Evolutionary conservation across 257 asterid species (phyloP).

Genomic region (Solanum chmielewskii): DNA sequence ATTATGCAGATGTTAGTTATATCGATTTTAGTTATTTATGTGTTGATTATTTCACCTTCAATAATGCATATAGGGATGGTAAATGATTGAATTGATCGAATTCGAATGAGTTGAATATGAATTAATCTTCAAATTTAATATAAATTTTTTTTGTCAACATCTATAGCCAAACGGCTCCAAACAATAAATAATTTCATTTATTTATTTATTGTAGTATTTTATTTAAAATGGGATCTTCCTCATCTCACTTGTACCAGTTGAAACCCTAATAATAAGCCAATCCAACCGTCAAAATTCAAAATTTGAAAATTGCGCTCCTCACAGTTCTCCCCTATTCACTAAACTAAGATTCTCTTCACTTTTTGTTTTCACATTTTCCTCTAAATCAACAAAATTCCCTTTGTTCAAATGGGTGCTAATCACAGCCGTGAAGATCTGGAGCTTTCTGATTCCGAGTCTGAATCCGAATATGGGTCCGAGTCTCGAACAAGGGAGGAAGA

Average conservation of each 20-base stretch:
- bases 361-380: background rate
- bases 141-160: background rate
- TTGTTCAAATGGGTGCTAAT: slow-evolving; percentile 57
- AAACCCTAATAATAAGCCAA: background rate
- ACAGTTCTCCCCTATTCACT: background rate
- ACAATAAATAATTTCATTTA: background rate
- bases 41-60: too few relatives aligned
- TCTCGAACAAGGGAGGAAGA: slow-evolving; percentile 18
- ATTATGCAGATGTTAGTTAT: too few relatives aligned
- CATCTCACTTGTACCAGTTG: background rate
- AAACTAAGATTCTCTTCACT: background rate
- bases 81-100: too few relatives aligned
- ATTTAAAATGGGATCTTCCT: background rate
- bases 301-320: slow-evolving; percentile 44
- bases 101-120: too few relatives aligned
- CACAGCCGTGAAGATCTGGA: slow-evolving; percentile 70
- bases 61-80: too few relatives aligned
- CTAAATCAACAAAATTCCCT: background rate
- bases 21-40: background rate
- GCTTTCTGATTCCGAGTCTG: slow-evolving; percentile 69
- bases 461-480: slow-evolving; percentile 36
- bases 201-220: background rate
- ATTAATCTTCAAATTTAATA: background rate
- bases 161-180: background rate
- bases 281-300: slow-evolving; percentile 20